Evolutionary conservation across 164 flowering plant species (phyloP).

Genomic region (Liquidambar formosana): DNA sequence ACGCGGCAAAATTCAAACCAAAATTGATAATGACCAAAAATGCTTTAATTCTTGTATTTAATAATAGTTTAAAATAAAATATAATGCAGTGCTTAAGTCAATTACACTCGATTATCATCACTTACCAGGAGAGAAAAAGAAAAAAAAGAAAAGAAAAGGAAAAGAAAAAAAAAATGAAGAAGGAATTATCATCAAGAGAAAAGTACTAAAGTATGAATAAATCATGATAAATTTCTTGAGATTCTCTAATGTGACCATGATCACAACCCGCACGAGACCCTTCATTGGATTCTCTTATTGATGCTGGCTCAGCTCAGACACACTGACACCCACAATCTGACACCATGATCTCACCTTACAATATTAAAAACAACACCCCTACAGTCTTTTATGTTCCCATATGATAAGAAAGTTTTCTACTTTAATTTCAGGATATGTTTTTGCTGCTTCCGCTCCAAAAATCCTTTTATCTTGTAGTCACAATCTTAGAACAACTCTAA

Average conservation of each 20-base stretch:
- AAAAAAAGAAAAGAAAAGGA: no score
- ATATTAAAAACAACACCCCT: not conserved
- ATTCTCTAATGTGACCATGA: constrained; percentile 23
- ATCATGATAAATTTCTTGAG: constrained; percentile 23
- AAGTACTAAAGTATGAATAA: not conserved
- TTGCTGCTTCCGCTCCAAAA: constrained; percentile 4
- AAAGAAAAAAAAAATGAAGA: not conserved
- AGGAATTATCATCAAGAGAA: no score
- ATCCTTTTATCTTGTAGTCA: not conserved
- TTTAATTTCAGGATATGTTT: not conserved
- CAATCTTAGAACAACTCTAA: no score
- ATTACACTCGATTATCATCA: no score
- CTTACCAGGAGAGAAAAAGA: no score
- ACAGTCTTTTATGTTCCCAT: not conserved
- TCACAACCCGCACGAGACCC: constrained; percentile 38
- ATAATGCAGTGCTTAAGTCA: no score
- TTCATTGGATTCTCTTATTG: constrained; percentile 40
- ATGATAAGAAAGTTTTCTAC: no score
- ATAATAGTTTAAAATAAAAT: no score
- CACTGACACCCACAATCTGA: constrained; percentile 16
- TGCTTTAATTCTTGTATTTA: no score
- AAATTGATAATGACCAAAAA: no score
- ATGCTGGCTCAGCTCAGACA: constrained; percentile 24
- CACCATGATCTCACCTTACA: constrained; percentile 15
- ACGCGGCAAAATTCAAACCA: no score